Conservation (phyloP, 495 filamentous ascomycete species). For the Lepidopterella palustris region DNA sequence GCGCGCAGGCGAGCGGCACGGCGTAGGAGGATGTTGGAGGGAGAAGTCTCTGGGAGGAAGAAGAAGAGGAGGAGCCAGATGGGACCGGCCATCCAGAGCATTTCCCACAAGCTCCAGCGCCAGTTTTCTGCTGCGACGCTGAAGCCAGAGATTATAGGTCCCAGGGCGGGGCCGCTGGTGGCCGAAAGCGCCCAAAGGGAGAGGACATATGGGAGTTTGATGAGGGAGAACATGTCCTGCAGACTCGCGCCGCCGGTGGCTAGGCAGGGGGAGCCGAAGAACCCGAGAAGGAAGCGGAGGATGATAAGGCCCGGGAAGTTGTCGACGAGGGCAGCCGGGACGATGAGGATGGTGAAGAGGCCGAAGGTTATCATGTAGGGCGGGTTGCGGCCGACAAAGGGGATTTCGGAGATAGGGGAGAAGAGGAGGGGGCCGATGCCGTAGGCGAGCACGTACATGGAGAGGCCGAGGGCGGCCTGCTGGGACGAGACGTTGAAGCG, state of each 20-base stretch:
- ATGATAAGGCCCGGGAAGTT: slow-evolving; percentile 47
- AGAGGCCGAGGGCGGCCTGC: slow-evolving; percentile 44
- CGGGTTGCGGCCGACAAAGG: slow-evolving; percentile 42
- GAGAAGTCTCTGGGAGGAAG: slow-evolving; percentile 50
- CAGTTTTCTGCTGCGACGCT: slow-evolving; percentile 49
- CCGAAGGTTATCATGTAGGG: slow-evolving; percentile 42
- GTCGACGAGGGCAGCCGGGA: slow-evolving; percentile 44
- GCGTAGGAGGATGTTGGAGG: slow-evolving; percentile 49
- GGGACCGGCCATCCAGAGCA: slow-evolving; percentile 45
- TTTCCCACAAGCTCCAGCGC: slow-evolving; percentile 40
- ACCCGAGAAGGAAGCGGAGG: slow-evolving; percentile 49
- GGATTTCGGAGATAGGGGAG: slow-evolving; percentile 44
- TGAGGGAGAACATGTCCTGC: slow-evolving; percentile 49
- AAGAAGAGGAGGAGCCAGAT: slow-evolving; percentile 47
- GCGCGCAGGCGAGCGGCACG: slow-evolving; percentile 50
- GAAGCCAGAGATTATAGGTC: slow-evolving; percentile 59
- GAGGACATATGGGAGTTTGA: slow-evolving; percentile 50
- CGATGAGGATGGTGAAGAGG: slow-evolving; percentile 46
- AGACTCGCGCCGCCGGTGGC: slow-evolving; percentile 52
- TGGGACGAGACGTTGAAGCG: slow-evolving; percentile 40
- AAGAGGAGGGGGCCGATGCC: slow-evolving; percentile 44
- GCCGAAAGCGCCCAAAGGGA: slow-evolving; percentile 48
- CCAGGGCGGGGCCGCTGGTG: slow-evolving; percentile 47
- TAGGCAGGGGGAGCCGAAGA: slow-evolving; percentile 49
- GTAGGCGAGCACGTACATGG: slow-evolving; percentile 50